These are phyloP conservation scores for Coniochaeta sp. DNA, from an alignment of 2,329 filamentous ascomycete species.

Conservation along the genomic window DNA sequence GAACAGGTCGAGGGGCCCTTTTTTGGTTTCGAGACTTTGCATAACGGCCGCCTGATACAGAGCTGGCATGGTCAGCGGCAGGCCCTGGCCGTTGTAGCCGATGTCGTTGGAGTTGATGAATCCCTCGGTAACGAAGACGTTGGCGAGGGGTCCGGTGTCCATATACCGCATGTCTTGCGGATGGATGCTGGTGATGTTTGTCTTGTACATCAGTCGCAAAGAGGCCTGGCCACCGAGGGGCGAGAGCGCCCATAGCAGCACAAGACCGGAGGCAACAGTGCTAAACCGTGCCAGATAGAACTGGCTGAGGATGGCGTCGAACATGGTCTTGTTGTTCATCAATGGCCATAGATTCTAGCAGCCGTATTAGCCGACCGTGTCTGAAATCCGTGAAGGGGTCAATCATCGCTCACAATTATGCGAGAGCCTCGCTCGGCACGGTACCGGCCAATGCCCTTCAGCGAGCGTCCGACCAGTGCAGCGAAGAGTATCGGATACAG, in stretches of 20 bases:
- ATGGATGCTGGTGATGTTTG: neutral
- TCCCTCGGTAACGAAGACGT: neutral
- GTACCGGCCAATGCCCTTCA: slow-evolving; percentile 1
- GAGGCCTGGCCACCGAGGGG: slow-evolving; percentile 1
- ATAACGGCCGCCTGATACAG: neutral
- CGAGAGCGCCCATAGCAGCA: slow-evolving; percentile 1
- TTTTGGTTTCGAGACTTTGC: neutral
- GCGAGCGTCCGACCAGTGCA: neutral
- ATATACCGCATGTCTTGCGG: neutral
- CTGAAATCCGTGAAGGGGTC: neutral
- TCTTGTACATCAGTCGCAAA: slow-evolving; percentile 3
- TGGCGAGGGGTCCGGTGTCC: neutral
- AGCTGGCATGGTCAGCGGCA: slow-evolving; percentile 1
- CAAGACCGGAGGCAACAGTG: neutral
- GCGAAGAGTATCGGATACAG: slow-evolving; percentile 1
- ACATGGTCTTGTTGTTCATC: slow-evolving; percentile 17
- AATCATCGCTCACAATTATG: neutral
- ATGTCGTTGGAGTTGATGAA: neutral
- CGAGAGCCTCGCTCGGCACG: neutral
- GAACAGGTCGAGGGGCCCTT: neutral
- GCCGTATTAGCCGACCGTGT: neutral
- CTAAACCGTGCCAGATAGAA: slow-evolving; percentile 1
- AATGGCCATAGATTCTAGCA: slow-evolving; percentile 6
- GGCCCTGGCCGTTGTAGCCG: neutral
- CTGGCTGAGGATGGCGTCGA: slow-evolving; percentile 1